These are phyloP conservation scores for Suhomyces yuchorum DNA, from an alignment of 1,139 yeast species.

Conservation along the genomic window DNA sequence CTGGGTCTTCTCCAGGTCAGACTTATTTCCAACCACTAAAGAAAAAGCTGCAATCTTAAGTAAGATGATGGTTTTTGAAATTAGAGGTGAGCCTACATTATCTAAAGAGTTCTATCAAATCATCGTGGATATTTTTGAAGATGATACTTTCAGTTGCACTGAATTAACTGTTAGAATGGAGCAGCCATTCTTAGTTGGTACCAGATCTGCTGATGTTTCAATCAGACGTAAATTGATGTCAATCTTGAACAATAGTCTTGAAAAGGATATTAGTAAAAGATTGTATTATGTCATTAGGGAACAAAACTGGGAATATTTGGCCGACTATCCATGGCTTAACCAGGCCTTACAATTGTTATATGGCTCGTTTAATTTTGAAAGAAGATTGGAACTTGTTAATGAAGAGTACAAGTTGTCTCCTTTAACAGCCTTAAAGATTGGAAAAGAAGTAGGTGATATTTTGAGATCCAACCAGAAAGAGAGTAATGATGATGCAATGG, in stretches of 20 bases:
- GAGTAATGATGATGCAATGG: slow-evolving; percentile 25
- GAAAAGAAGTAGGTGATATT: slow-evolving; percentile 1
- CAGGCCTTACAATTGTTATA: slow-evolving; percentile 88
- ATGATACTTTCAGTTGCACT: slow-evolving; percentile 74
- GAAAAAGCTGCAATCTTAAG: slow-evolving; percentile 94
- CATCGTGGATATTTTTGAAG: slow-evolving; percentile 85
- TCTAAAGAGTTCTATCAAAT: slow-evolving; percentile 83
- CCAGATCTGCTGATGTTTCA: slow-evolving; percentile 74
- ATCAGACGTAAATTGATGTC: slow-evolving; percentile 80
- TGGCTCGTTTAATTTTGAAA: slow-evolving; percentile 67
- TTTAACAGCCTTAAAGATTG: slow-evolving; percentile 3
- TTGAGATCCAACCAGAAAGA: background rate
- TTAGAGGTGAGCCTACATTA: slow-evolving; percentile 79
- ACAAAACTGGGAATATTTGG: slow-evolving; percentile 95
- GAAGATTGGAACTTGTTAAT: slow-evolving; percentile 45
- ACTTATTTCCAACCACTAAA: slow-evolving; percentile 89
- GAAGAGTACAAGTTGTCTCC: slow-evolving; percentile 41
- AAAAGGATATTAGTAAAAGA: slow-evolving; percentile 75
- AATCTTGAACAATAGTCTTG: slow-evolving; percentile 78
- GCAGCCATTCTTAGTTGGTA: slow-evolving; percentile 94
- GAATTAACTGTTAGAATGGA: slow-evolving; percentile 96
- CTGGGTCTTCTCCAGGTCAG: slow-evolving; percentile 87
- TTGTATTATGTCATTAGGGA: slow-evolving; percentile 83
- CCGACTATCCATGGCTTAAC: slow-evolving; percentile 92
- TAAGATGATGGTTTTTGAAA: slow-evolving; percentile 92